Conservation (phyloP, 805 yeast genomes). For the Pichia nanzhaoensis region DNA sequence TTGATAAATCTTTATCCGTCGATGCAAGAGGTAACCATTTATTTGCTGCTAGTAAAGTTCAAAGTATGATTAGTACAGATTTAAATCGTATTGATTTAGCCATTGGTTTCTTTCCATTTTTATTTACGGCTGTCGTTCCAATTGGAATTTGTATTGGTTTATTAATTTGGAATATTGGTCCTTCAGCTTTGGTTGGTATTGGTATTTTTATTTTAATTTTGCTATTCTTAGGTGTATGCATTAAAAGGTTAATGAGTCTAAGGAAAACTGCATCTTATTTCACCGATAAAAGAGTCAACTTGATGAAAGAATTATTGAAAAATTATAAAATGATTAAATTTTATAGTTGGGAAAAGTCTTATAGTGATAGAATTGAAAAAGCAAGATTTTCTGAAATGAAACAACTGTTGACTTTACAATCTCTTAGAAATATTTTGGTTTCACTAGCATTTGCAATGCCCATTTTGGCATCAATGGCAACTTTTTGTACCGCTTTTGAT, state of each 20-base stretch:
- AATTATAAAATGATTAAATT: constrained; percentile 76
- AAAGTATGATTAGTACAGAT: constrained; percentile 77
- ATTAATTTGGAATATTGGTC: constrained; percentile 65
- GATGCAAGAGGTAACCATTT: constrained; percentile 54
- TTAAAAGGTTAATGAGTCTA: constrained; percentile 43
- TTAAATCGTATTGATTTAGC: constrained; percentile 74
- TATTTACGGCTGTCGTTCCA: constrained; percentile 56
- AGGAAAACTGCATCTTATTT: constrained; percentile 51
- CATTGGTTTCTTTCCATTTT: constrained; percentile 57
- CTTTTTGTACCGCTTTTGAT: constrained; percentile 37
- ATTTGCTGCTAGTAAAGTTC: constrained; percentile 65
- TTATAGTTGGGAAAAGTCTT: constrained; percentile 88
- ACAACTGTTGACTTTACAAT: constrained; percentile 52
- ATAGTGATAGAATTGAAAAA: constrained; percentile 45
- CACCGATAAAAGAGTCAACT: constrained; percentile 73
- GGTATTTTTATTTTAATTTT: constrained; percentile 49
- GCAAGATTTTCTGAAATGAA: constrained; percentile 59
- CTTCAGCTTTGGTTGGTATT: constrained; percentile 64
- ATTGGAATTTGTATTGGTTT: constrained; percentile 56
- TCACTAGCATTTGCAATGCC: constrained; percentile 59
- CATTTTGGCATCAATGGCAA: constrained; percentile 59
- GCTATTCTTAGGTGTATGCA: constrained; percentile 35
- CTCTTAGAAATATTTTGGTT: constrained; percentile 48
- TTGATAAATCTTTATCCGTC: constrained; percentile 58
- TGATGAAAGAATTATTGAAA: constrained; percentile 71